Percentiles rank a stretch among this genome's conserved stretches.
These are phyloP conservation scores for Sugiyamaella grinbergsii DNA, from an alignment of 1,139 yeast species.

Conservation along the genomic window DNA sequence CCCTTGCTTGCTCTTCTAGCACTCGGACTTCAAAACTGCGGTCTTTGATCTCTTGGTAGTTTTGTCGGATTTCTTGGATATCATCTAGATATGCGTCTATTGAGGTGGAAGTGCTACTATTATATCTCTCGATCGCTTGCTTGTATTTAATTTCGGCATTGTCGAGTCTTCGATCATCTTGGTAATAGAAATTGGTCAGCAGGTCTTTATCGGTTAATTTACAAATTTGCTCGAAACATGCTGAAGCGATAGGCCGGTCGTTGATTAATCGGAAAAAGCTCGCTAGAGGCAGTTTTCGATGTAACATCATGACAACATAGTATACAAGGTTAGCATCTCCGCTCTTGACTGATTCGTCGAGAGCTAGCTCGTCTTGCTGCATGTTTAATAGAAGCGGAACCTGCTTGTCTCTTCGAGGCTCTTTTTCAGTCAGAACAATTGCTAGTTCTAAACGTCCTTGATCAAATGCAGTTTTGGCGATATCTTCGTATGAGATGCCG, in stretches of 20 bases:
- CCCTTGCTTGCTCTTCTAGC: constrained; percentile 53
- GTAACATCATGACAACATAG: constrained; percentile 59
- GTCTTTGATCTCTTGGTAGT: constrained; percentile 36
- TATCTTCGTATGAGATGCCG: constrained; percentile 59
- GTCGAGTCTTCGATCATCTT: constrained; percentile 57
- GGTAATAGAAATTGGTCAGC: constrained; percentile 58
- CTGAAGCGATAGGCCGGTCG: constrained; percentile 47
- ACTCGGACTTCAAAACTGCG: constrained; percentile 38
- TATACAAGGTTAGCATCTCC: constrained; percentile 66
- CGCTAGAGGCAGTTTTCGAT: constrained; percentile 51
- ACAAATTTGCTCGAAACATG: constrained; percentile 49
- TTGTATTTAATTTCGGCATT: constrained; percentile 48
- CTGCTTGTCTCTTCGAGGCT: constrained; percentile 64
- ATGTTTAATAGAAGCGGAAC: constrained; percentile 66
- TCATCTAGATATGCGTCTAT: constrained; percentile 27
- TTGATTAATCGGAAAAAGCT: constrained; percentile 58
- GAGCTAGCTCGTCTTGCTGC: constrained; percentile 72
- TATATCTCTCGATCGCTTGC: constrained; percentile 33
- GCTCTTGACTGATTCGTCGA: constrained; percentile 67
- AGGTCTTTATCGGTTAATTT: constrained; percentile 42
- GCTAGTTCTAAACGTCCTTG: constrained; percentile 81
- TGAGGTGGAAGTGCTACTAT: not conserved
- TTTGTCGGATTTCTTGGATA: constrained; percentile 35
- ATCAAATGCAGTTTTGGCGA: constrained; percentile 71
- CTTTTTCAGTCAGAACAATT: constrained; percentile 63